Percentiles rank a stretch among this genome's conserved stretches.
phyloP scores from a whole-genome alignment of 768 basidiomycete species.

The Pulveroboletus sp. region DNA sequence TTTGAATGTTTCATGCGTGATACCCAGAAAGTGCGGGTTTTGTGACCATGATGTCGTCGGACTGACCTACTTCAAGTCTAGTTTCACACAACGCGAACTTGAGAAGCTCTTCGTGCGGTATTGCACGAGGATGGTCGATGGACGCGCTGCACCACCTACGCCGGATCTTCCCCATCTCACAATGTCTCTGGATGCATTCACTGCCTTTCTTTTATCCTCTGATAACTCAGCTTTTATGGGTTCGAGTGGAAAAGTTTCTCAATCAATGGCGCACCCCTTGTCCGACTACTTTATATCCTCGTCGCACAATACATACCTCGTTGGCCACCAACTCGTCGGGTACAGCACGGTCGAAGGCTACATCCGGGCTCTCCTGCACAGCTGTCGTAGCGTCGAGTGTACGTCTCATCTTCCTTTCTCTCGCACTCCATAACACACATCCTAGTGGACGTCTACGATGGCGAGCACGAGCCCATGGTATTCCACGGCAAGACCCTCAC shows the following conservation, averaged over 20 bases:
- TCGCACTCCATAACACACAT: neutral
- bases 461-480: conserved; percentile 78
- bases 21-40: conserved; percentile 45
- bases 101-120: conserved; percentile 37
- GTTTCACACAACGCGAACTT: conserved; percentile 33
- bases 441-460: conserved; percentile 90
- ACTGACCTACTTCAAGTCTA: conserved; percentile 31
- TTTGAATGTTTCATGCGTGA: conserved; percentile 54
- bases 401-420: conserved; percentile 29
- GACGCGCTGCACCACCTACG: neutral
- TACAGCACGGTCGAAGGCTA: conserved; percentile 91
- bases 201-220: conserved; percentile 73
- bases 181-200: conserved; percentile 63
- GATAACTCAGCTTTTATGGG: conserved; percentile 67
- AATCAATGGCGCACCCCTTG: conserved; percentile 88
- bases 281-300: conserved; percentile 87
- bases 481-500: conserved; percentile 91
- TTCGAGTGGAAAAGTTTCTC: conserved; percentile 52
- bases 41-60: neutral
- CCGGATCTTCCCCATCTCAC: conserved; percentile 10
- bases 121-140: conserved; percentile 12
- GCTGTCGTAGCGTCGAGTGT: conserved; percentile 95
- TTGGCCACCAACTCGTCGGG: conserved; percentile 84
- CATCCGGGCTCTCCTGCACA: conserved; percentile 83
- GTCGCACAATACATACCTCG: conserved; percentile 91